These are phyloP conservation scores for Rhizopogon sp. DNA, from an alignment of 768 basidiomycete genomes.

Conservation along the genomic window DNA sequence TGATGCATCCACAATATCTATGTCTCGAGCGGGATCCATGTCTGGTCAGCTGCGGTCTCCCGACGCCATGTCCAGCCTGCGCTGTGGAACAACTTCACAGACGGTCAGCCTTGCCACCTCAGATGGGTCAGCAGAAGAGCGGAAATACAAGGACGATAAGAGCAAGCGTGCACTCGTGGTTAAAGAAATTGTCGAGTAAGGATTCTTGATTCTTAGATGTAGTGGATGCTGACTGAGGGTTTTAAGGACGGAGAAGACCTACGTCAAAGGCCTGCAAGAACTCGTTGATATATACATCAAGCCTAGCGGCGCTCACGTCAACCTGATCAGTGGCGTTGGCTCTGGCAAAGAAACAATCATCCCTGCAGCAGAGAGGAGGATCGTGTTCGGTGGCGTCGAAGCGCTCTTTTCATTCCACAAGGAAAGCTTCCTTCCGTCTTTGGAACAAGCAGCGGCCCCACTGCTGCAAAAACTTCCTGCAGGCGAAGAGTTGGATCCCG, in stretches of 20 bases:
- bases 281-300: slow-evolving; percentile 94
- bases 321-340: slow-evolving; percentile 63
- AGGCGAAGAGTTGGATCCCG: slow-evolving; percentile 51
- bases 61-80: slow-evolving; percentile 57
- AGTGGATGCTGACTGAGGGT: slow-evolving; percentile 9
- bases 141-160: slow-evolving; percentile 91
- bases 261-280: slow-evolving; percentile 91
- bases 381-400: slow-evolving; percentile 91
- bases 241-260: slow-evolving; percentile 85
- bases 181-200: slow-evolving; percentile 88
- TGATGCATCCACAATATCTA: slow-evolving; percentile 40
- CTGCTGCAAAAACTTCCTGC: slow-evolving; percentile 48
- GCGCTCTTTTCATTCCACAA: slow-evolving; percentile 89
- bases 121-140: slow-evolving; percentile 73
- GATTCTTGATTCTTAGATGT: slow-evolving; percentile 13
- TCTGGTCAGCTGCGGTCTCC: slow-evolving; percentile 58
- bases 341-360: slow-evolving; percentile 81
- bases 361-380: slow-evolving; percentile 78
- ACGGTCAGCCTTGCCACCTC: slow-evolving; percentile 71
- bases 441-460: slow-evolving; percentile 73
- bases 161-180: slow-evolving; percentile 78
- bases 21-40: slow-evolving; percentile 44
- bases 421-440: slow-evolving; percentile 86
- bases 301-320: slow-evolving; percentile 69
- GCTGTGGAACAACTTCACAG: slow-evolving; percentile 55